Base-by-base conservation (phyloP, 148 eudicot species). In the Rhododendron kiyosumense region DNA sequence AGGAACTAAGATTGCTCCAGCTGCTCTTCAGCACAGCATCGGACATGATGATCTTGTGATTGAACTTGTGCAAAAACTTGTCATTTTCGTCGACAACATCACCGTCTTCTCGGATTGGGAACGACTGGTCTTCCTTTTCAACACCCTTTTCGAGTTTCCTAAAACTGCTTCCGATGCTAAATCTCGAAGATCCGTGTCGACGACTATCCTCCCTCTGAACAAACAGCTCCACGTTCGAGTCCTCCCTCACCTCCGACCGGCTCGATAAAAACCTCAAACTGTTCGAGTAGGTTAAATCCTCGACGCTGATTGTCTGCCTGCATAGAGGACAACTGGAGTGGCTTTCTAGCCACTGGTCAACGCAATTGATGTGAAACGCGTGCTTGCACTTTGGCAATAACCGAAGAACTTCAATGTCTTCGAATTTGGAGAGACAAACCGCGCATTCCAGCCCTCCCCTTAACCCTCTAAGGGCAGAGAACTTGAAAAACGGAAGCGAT, bases 241-340 rank as follows among this genome's bases (percentile, higher is more conserved):
- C 88, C 49, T 80, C 83, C 3, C 74, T 30, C 15, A 30, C 28
- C 86, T 84, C 85, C 26, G 87, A 85, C 8, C 86, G 84, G 45
- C 61, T 81, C 69, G 82, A 79, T 32, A 87, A 36, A 38, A 87
- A 87, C 81, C 94, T 91, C 87, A 86, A 88, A 79, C 95, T 93
- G 22, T 30, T 83, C 32, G 93, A 86, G 34, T 71, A 52, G 7
- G 86, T 43, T 43, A 88, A 80, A 81, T 96, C 98, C 0, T 92
- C 93, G 10, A 82, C 14, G 30, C 81, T 88, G 24, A 96, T 92
- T 1, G 43, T 88, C 13, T 87, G 92, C 85, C 98, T 89, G 63
- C 98, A 96, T 3, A 96, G 91, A 12, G 98, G 98, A 34, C 98
- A 96, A 26, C 91, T 91, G 0, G 98, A 93, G 87, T 94, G 96